A percentile compares a stretch with the other conserved stretches of the same genome.
These are phyloP conservation scores for Saururus chinensis DNA, from an alignment of 164 flowering plant genomes.

Conservation along the genomic window DNA sequence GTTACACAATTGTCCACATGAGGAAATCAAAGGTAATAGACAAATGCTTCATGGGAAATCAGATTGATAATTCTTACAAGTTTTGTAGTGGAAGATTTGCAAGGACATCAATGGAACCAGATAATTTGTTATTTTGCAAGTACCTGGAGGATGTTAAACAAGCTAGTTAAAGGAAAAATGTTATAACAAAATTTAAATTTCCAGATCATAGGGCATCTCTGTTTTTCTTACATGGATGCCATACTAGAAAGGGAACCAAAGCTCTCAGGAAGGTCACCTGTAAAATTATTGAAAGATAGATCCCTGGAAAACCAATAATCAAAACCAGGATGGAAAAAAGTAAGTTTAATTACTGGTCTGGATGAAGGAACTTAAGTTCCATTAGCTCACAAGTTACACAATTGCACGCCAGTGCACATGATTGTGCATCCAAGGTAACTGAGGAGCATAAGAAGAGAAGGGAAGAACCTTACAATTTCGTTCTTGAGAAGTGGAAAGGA, in stretches of 20 bases:
- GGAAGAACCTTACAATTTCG: neutral
- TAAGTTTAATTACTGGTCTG: neutral
- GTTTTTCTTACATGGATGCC: conserved; percentile 46
- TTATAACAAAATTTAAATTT: neutral
- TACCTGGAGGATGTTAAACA: conserved; percentile 36
- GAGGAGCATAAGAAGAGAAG: neutral
- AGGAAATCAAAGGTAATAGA: neutral
- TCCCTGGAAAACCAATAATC: conserved; percentile 47
- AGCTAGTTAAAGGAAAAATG: conserved; percentile 1
- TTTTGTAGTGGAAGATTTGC: conserved; percentile 65
- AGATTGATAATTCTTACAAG: conserved; percentile 39
- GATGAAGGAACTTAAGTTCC: neutral
- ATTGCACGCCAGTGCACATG: neutral
- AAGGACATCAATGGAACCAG: conserved; percentile 77
- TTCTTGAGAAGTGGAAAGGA: neutral
- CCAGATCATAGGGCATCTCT: conserved; percentile 1
- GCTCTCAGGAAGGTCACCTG: conserved; percentile 65
- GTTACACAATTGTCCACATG: neutral
- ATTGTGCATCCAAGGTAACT: neutral
- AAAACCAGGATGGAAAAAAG: neutral
- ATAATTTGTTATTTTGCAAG: conserved; percentile 80
- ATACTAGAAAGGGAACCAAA: conserved; percentile 55
- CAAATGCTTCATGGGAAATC: neutral
- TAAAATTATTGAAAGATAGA: conserved; percentile 58
- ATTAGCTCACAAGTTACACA: neutral